A percentile compares a stretch with the other conserved stretches of the same genome.
phyloP scores from a whole-genome alignment of 257 asterid species.

The Salvia rosmarinus region DNA sequence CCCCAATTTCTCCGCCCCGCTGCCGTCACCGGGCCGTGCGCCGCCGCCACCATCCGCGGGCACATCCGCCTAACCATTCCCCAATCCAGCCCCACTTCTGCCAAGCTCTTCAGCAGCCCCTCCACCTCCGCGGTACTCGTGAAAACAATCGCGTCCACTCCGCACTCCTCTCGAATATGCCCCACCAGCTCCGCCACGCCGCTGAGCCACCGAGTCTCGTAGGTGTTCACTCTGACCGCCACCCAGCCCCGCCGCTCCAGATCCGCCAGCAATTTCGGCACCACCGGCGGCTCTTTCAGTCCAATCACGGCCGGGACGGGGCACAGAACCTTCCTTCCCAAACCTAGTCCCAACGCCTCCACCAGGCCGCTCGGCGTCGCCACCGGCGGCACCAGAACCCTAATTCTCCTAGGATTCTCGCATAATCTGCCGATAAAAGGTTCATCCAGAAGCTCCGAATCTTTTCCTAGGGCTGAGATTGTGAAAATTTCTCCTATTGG shows the following conservation, averaged over 20 bases:
- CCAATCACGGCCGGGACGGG: constrained; percentile 77
- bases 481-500: constrained; percentile 54
- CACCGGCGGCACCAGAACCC: constrained; percentile 62
- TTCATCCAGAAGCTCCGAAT: constrained; percentile 62
- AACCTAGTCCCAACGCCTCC: constrained; percentile 61
- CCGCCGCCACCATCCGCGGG: constrained; percentile 75
- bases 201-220: constrained; percentile 75
- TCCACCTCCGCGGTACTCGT: constrained; percentile 89
- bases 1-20: constrained; percentile 76
- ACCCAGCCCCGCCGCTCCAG: constrained; percentile 61
- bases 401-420: constrained; percentile 50
- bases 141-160: constrained; percentile 76
- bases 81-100: constrained; percentile 67
- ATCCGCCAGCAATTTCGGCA: constrained; percentile 60
- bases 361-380: constrained; percentile 70
- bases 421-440: constrained; percentile 51
- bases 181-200: constrained; percentile 52
- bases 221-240: constrained; percentile 56
- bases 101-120: constrained; percentile 79
- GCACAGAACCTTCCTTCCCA: constrained; percentile 60
- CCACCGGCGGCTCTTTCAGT: constrained; percentile 78
- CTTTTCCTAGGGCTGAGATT: constrained; percentile 69
- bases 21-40: constrained; percentile 92
- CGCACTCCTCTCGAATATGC: constrained; percentile 50
- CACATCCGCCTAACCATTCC: constrained; percentile 64